Base-by-base conservation (phyloP, 495 filamentous ascomycete species). In the Xylaria palmicola region DNA sequence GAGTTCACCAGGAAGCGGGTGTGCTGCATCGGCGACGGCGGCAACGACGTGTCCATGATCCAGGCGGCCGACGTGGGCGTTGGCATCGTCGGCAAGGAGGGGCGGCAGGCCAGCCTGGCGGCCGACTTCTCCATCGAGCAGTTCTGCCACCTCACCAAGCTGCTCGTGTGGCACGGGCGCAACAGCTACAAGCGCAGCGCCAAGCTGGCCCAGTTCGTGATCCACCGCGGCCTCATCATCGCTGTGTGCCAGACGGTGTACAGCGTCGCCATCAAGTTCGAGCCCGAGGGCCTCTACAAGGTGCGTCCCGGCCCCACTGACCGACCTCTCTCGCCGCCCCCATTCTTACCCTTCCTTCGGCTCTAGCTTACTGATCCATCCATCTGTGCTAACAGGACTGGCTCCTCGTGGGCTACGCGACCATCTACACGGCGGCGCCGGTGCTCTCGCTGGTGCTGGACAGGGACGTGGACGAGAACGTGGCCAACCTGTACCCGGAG, bases 21-120 rank as follows among this genome's bases (percentile, higher is more conserved):
- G 27, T 95, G 91, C 73, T 97, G 93, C 69, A 97, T 99, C 65
- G 94, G 94, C 43, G 94, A 99, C 65, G 94, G 94, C 40, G 94
- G 94, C 52, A 99, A 99, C 76, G 95, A 99, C 72, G 95, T 99
- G 29, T 92, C 88, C 52, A 99, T 99, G 95, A 99, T 99, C 65
- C 93, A 97, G 76, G 93, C 94, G 6, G 95, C 95, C 1, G 95
- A 98, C 67, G 92, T 99, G 1, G 95, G 95, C 40, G 92, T 99
- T 59, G 95, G 95, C 32, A 98, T 99, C 62, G 95, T 97, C 9
- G 95, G 95, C 44, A 98, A 98, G 75, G 95, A 99, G 75, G 95
- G 95, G 17, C 86, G 90, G 13, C 95, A 99, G 75, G 95, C 95
- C 20, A 91, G 86, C 61, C 84, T 99, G 2, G 95, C 95, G 0